Evolutionary conservation across 768 basidiomycete genomes (phyloP).

Genomic region (Xanthoconium stramineum): DNA sequence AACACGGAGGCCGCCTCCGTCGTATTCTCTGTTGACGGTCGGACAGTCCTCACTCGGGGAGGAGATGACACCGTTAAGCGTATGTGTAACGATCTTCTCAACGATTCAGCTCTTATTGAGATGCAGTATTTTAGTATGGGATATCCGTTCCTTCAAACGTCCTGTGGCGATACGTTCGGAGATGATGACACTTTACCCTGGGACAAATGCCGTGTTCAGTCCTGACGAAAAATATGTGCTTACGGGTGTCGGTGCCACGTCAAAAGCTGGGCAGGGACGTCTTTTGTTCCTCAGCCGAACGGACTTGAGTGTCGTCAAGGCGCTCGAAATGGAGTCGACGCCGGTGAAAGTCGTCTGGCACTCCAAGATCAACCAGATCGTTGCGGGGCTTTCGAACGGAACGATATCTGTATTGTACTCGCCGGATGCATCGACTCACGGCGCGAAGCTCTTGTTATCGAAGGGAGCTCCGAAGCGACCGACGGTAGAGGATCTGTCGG

Average conservation of each 20-base stretch:
- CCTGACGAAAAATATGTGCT: constrained; percentile 89
- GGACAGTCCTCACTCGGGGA: constrained; percentile 82
- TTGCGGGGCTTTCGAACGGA: constrained; percentile 85
- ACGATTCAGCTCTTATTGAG: not conserved
- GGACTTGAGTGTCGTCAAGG: constrained; percentile 64
- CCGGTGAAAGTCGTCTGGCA: constrained; percentile 95
- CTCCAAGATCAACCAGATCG: constrained; percentile 94
- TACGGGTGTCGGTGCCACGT: constrained; percentile 71
- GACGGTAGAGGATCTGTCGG: constrained; percentile 85
- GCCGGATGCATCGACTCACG: constrained; percentile 83
- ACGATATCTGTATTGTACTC: constrained; percentile 91
- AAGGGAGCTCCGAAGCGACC: constrained; percentile 84
- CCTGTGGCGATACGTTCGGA: constrained; percentile 68
- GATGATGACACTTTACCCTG: constrained; percentile 78
- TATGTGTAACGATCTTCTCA: constrained; percentile 48
- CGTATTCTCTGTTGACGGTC: constrained; percentile 85
- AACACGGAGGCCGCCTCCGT: constrained; percentile 84
- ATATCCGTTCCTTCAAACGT: constrained; percentile 86
- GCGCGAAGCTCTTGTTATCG: constrained; percentile 83
- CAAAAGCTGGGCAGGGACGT: constrained; percentile 66
- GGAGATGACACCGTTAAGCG: constrained; percentile 95
- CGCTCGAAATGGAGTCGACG: constrained; percentile 65
- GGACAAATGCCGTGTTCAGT: constrained; percentile 93
- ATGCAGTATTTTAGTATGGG: constrained; percentile 71
- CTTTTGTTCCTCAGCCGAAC: constrained; percentile 73